These are phyloP conservation scores for Globisporangium splendens DNA, from an alignment of 352 stramenopile genomes.

Conservation along the genomic window DNA sequence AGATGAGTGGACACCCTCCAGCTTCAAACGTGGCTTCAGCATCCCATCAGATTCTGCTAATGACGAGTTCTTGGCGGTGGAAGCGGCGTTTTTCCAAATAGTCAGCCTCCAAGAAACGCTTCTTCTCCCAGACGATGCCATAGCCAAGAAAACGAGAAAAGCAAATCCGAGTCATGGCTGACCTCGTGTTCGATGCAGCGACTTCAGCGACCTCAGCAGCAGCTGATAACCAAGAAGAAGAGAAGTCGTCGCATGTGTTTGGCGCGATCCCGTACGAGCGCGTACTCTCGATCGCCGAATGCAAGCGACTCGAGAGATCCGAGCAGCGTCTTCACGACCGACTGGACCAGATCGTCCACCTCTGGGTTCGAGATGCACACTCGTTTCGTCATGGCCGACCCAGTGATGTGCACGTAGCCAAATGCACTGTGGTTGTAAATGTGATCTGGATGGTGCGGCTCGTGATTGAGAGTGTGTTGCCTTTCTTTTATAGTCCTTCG, in stretches of 20 bases:
- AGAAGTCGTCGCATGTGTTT: constrained; percentile 4
- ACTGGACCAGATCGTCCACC: constrained; percentile 37
- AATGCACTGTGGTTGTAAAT: not conserved
- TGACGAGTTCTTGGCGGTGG: too few relatives aligned
- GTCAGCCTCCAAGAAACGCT: too few relatives aligned
- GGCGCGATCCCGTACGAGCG: constrained; percentile 36
- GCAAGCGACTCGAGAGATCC: constrained; percentile 31
- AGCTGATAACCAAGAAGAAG: not conserved
- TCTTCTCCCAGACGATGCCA: too few relatives aligned
- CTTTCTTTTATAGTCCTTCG: constrained; percentile 15
- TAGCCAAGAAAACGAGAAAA: too few relatives aligned
- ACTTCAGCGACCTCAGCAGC: not conserved
- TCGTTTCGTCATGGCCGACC: constrained; percentile 41
- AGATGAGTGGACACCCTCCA: too few relatives aligned
- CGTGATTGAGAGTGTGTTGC: not conserved
- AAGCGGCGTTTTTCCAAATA: too few relatives aligned
- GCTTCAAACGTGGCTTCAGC: too few relatives aligned
- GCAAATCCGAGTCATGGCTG: not conserved
- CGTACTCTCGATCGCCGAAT: constrained; percentile 34
- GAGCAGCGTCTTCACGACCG: constrained; percentile 14
- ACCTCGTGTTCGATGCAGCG: constrained; percentile 9
- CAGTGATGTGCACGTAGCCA: constrained; percentile 28
- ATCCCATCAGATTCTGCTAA: too few relatives aligned
- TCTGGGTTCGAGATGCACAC: constrained; percentile 61
- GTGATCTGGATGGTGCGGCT: not conserved